Base-by-base conservation (phyloP, 306 rosid genomes). In the Heteromeles arbutifolia region DNA sequence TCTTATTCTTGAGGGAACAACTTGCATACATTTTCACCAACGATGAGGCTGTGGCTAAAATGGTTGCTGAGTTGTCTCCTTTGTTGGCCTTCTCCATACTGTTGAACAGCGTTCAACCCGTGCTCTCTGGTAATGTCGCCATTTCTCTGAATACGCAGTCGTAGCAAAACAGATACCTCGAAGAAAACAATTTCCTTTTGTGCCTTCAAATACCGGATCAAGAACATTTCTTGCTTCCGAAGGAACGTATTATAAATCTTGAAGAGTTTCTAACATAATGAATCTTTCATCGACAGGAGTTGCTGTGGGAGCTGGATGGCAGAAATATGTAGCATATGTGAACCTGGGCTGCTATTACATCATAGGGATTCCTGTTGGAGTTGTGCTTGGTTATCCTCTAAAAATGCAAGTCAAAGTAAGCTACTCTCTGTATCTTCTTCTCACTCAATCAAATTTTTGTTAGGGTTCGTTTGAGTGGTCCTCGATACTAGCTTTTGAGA, bases 231-330 rank as follows among this genome's bases (percentile, higher is more conserved):
- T 48, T 48, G 21, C 18, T 48, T 48, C 21, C 54, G 3, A 48
- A 48, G 21, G 54, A 48, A 48, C 3, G 21, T 15, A 5, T 48
- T 48, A 48, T 48, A 48, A 15, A 15, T 15, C 21, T 48, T 48
- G 54, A 48, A 48, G 19, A 48, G 54, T 48, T 48, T 2, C 4
- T 48, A 48, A 15, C 8, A 2, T 68, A 32, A 53, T 18, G 11
- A 31, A 18, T 52, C 32, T 67, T 31, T 11, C 4, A 19, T 69
- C 9, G 10, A 57, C 66, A 86, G 90, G 90, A 62, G 93, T 89
- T 31, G 82, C 90, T 52, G 25, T 88, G 62, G 90, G 90, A 81
- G 93, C 93, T 54, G 90, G 93, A 0, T 84, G 88, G 87, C 93
- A 86, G 68, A 83, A 87, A 57, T 28, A 53, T 31, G 90, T 89